Evolutionary conservation across 352 stramenopile species (phyloP), one percentile per base, ranked within the genome.

Genomic region (Phytophthora fragariae): DNA sequence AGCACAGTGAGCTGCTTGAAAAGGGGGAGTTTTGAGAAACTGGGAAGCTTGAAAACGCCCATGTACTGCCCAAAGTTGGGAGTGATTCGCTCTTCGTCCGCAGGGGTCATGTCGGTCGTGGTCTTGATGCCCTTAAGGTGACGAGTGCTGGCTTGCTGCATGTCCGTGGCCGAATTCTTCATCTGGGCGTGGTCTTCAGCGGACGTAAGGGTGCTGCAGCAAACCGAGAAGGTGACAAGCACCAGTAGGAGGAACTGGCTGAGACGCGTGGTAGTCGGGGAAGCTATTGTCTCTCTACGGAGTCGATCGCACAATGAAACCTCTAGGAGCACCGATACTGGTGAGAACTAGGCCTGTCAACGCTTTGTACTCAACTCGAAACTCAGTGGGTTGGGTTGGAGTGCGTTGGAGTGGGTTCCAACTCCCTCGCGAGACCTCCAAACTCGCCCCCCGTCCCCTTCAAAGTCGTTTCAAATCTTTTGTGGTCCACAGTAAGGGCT

Each of bases 111-210:
- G 17, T 39, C 31, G 6, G 19, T 52, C 3, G n/a, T 41, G 27
- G 29, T 58, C 46, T 66, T 46, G 47, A n/a, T n/a, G 19, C 29
- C 60, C 49, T 66, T 59, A 29, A 66, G 60, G 27, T 59, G 58
- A 35, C 47, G 60, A 24, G 46, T 35, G 3, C 9, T 35, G 2
- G 19, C 46, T 14, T 46, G 31, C 15, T 58, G 47, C n/a, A 31
- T 5, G n/a, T 2, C 5, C 24, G n/a, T 10, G 5, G 12, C 58
- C 44, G 35, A n/a, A 31, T 58, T 39, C 12, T 66, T 35, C 5
- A 37, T 27, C 21, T 58, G 46, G 19, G 8, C n/a, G 5, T n/a
- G 17, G 47, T 27, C 27, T 17, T 53, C 49, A 17, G 60, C 46
- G 1, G 47, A 39, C 11, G 60, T 14, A 21, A 49, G 10, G 11